Evolutionary conservation across 2,329 filamentous ascomycete genomes (phyloP), one percentile per base, ranked within the genome.

Genomic region (Dendryphion nanum): DNA sequence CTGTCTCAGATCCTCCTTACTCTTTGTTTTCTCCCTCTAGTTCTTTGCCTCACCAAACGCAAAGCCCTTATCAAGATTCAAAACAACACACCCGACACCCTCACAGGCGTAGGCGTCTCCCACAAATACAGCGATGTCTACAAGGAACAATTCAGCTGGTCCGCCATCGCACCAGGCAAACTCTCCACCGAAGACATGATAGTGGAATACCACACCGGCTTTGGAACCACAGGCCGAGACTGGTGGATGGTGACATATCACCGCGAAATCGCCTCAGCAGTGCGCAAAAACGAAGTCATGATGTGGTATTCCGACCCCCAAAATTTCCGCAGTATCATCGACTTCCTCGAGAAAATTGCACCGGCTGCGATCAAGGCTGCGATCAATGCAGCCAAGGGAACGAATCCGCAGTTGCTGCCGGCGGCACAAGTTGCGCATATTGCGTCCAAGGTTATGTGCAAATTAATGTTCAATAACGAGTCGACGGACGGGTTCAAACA

Each of bases 61-160:
- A 33, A 16, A n/a, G 41, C 41, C 7, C 21, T 26, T 13, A 35
- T 44, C 26, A 41, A 37, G 19, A 41, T 44, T 26, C 34, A 44
- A 23, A 44, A 44, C 38, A 41, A 44, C 34, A 44, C 41, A 5
- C 38, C 41, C 20, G 33, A 44, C 38, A 21, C 28, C 13, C 37
- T 44, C 18, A 38, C 18, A 24, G 41, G 31, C 41, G 31, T 32
- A 15, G 28, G 38, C 34, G 29, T 44, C 24, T 32, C 41, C 18
- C 38, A 44, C 30, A 44, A 41, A 31, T 44, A 44, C 26, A 41
- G 38, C 24, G 38, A 44, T 28, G 20, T 31, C 30, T 44, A 44
- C 31, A 38, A 41, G 28, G 35, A 41, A 13, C 24, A 41, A 35
- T 13, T 14, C 24, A 31, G 35, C 24, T 44, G 30, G 18, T n/a